These are phyloP conservation scores for Chaetomiaceae sp. DNA, from an alignment of 2,329 filamentous ascomycete species.

Conservation along the genomic window DNA sequence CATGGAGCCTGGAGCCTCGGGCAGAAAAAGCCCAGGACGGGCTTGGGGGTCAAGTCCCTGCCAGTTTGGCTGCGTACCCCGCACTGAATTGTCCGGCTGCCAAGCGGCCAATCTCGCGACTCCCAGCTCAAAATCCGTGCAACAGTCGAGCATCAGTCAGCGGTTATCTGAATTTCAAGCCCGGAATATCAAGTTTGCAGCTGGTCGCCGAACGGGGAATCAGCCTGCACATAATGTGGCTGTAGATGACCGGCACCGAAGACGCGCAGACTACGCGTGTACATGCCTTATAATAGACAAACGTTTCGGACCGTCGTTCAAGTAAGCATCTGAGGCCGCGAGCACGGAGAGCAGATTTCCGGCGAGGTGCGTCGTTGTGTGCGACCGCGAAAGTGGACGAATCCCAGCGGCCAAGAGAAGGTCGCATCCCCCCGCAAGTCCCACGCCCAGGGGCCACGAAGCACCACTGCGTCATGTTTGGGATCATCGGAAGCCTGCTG, in stretches of 20 bases:
- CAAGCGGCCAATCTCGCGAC: constrained; percentile 2
- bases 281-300: too few species aligned
- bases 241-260: too few species aligned
- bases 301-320: too few species aligned
- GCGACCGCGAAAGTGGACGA: not conserved
- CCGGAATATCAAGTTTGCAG: not conserved
- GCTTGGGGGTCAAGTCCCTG: not conserved
- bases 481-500: constrained; percentile 2
- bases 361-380: too few species aligned
- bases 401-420: not conserved
- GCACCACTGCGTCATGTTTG: constrained; percentile 5
- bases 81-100: not conserved
- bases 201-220: too few species aligned
- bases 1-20: constrained; percentile 5
- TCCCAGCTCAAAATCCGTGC: not conserved
- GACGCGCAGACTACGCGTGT: too few species aligned
- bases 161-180: too few species aligned
- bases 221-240: too few species aligned
- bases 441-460: not conserved
- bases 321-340: too few species aligned
- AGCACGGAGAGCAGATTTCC: too few species aligned
- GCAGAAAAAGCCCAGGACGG: too few species aligned
- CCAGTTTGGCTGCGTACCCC: constrained; percentile 5
- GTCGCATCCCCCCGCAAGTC: not conserved
- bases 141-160: not conserved